Evolutionary conservation across 2,329 filamentous ascomycete genomes (phyloP).

Genomic region (Pseudophaeomoniella oleicola): DNA sequence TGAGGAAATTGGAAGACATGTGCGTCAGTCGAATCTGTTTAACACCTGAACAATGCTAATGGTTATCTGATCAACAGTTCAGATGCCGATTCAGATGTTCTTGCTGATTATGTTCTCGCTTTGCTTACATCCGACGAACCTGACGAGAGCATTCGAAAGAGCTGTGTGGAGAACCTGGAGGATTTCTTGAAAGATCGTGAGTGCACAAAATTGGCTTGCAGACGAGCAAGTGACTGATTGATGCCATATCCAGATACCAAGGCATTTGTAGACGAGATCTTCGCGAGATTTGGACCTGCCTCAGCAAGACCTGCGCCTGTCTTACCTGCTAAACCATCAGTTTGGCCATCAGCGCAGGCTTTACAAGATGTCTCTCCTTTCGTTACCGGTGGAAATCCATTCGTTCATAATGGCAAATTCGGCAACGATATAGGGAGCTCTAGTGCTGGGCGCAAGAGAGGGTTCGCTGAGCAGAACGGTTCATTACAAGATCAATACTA

Average conservation of each 20-base stretch:
- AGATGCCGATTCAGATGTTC: slow-evolving; percentile 47
- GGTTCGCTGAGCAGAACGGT: neutral
- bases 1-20: slow-evolving; percentile 44
- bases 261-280: slow-evolving; percentile 41
- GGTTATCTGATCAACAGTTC: no score
- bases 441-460: neutral
- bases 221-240: neutral
- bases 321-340: no score
- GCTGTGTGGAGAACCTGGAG: slow-evolving; percentile 38
- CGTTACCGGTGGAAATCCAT: no score
- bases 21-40: slow-evolving; percentile 18
- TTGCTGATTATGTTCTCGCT: slow-evolving; percentile 48
- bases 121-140: slow-evolving; percentile 41
- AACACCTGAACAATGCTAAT: no score
- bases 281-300: slow-evolving; percentile 31
- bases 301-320: slow-evolving; percentile 13
- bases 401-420: no score
- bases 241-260: slow-evolving; percentile 26
- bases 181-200: slow-evolving; percentile 43
- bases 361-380: no score
- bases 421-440: no score
- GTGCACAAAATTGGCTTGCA: slow-evolving; percentile 8
- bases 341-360: no score
- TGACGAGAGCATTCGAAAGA: slow-evolving; percentile 36
- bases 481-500: neutral